Evolutionary conservation across 305 asterid genomes (phyloP).

Genomic region (Plantago coronopus): DNA sequence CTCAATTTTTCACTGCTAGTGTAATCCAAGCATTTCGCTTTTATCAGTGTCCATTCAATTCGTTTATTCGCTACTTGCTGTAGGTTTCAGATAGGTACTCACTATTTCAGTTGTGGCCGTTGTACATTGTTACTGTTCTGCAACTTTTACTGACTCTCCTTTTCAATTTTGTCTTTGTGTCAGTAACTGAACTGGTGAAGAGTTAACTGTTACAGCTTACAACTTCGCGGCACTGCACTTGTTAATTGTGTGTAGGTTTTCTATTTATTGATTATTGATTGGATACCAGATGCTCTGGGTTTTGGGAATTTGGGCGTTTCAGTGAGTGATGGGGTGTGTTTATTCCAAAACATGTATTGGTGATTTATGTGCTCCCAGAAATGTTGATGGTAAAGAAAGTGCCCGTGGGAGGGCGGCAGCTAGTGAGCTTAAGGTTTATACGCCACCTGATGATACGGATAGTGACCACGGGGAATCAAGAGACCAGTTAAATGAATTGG

Average conservation of each 20-base stretch:
- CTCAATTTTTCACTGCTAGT: not conserved
- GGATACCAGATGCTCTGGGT: slow-evolving; percentile 37
- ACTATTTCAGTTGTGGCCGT: not conserved
- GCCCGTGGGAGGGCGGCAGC: slow-evolving; percentile 44
- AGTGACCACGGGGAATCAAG: slow-evolving; percentile 52
- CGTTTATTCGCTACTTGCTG: not conserved
- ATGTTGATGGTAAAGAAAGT: slow-evolving; percentile 41
- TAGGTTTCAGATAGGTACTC: not conserved
- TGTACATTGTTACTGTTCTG: not conserved
- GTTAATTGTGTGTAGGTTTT: slow-evolving; percentile 21
- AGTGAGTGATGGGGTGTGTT: slow-evolving; percentile 83
- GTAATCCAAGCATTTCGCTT: too few species aligned
- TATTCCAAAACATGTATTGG: slow-evolving; percentile 86
- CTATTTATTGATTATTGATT: slow-evolving; percentile 17
- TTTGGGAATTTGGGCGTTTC: slow-evolving; percentile 28
- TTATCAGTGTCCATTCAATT: not conserved
- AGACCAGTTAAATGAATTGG: slow-evolving; percentile 49
- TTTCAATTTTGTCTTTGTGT: slow-evolving; percentile 21
- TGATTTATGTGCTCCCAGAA: slow-evolving; percentile 75
- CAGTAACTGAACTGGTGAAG: slow-evolving; percentile 13
- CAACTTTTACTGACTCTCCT: slow-evolving; percentile 3
- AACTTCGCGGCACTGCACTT: too few species aligned
- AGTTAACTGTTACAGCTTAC: slow-evolving; percentile 13
- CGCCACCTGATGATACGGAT: slow-evolving; percentile 49
- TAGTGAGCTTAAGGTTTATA: slow-evolving; percentile 51